Conservation (phyloP, 352 stramenopile species). For the Globisporangium yorkense region DNA sequence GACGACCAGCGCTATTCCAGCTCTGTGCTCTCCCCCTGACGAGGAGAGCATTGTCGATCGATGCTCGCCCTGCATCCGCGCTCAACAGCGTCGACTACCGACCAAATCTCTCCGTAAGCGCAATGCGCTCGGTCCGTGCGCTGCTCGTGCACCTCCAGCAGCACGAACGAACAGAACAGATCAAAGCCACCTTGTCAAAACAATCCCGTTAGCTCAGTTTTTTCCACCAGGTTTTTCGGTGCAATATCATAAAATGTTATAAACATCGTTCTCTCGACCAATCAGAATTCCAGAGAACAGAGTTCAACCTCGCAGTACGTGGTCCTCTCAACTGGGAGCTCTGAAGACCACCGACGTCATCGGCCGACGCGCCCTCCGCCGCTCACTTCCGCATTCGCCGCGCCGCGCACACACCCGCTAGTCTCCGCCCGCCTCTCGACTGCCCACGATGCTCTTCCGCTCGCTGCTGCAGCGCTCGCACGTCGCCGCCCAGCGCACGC, state of each 20-base stretch:
- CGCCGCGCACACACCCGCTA: background rate
- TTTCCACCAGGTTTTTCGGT: background rate
- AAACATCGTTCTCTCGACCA: background rate
- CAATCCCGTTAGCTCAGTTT: background rate
- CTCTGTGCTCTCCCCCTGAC: no score
- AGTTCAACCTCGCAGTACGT: background rate
- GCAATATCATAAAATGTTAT: background rate
- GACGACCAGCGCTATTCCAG: background rate
- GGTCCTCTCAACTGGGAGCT: background rate
- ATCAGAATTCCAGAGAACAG: background rate
- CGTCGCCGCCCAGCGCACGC: slow-evolving; percentile 1
- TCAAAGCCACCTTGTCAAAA: no score
- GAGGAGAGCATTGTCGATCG: background rate
- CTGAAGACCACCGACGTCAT: background rate
- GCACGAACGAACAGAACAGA: no score
- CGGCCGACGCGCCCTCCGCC: background rate
- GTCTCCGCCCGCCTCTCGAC: background rate
- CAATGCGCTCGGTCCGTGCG: no score
- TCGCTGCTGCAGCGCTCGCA: slow-evolving; percentile 7
- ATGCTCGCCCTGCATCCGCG: no score
- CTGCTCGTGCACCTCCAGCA: no score
- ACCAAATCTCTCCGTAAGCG: no score
- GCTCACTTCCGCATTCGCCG: slow-evolving; percentile 8
- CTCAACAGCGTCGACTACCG: no score
- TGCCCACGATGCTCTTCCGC: slow-evolving; percentile 7